These are phyloP conservation scores for Salix suchowensis DNA, from an alignment of 345 rosid species.

Conservation along the genomic window DNA sequence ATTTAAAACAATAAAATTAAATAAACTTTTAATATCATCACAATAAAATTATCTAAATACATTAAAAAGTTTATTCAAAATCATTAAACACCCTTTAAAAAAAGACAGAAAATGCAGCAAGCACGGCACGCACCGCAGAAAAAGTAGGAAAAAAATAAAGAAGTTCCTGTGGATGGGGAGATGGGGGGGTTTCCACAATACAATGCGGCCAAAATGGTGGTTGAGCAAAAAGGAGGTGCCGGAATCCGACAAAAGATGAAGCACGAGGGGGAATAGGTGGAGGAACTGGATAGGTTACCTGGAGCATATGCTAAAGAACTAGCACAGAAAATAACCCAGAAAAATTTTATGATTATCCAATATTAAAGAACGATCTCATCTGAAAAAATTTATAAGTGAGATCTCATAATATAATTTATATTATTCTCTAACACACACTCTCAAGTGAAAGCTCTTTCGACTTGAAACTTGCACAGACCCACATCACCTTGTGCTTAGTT, in stretches of 20 bases:
- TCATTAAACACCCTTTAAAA: no score
- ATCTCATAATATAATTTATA: no score
- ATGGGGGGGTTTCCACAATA: not conserved
- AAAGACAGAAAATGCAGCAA: not conserved
- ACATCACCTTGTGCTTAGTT: no score
- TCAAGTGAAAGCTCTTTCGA: no score
- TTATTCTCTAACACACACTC: no score
- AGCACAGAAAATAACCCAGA: not conserved
- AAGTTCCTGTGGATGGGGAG: slow-evolving; percentile 10
- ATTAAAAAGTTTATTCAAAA: no score
- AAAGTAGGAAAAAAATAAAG: not conserved
- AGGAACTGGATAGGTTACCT: slow-evolving; percentile 2
- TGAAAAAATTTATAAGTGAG: no score
- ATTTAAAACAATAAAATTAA: no score
- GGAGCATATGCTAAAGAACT: slow-evolving; percentile 28
- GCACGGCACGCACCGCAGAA: not conserved
- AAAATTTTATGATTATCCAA: slow-evolving; percentile 44
- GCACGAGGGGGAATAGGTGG: slow-evolving; percentile 11
- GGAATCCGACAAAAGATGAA: slow-evolving; percentile 14
- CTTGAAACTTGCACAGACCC: no score
- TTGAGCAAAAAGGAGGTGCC: slow-evolving; percentile 23
- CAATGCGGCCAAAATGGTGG: slow-evolving; percentile 15
- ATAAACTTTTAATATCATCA: no score
- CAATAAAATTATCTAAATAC: no score
- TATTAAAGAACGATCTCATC: fast-evolving